Percentiles rank a stretch among this genome's conserved stretches.
phyloP scores from a whole-genome alignment of 2,329 filamentous ascomycete species.

The Verticillium longisporum region DNA sequence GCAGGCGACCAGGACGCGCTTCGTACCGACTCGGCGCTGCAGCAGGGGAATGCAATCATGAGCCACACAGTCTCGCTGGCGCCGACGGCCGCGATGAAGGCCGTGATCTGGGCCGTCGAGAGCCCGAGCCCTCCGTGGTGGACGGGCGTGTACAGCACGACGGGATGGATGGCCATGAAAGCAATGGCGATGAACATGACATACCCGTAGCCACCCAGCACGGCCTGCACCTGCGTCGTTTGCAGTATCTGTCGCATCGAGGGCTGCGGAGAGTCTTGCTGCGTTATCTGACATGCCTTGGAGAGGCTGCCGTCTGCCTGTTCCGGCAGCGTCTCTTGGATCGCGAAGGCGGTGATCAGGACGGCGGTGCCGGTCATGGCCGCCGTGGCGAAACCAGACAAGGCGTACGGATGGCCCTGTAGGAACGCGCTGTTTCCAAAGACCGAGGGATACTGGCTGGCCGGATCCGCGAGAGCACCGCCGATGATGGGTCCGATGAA shows the following conservation, averaged over 20 bases:
- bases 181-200: slow-evolving; percentile 62
- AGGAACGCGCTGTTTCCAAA: slow-evolving; percentile 55
- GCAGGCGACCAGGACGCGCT: slow-evolving; percentile 54
- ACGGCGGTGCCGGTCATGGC: slow-evolving; percentile 40
- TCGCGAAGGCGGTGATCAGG: slow-evolving; percentile 43
- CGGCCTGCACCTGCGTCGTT: slow-evolving; percentile 56
- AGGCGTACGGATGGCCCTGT: slow-evolving; percentile 56
- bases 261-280: neutral
- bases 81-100: slow-evolving; percentile 59
- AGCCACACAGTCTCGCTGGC: slow-evolving; percentile 65
- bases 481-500: slow-evolving; percentile 66
- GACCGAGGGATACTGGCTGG: slow-evolving; percentile 50
- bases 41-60: slow-evolving; percentile 62
- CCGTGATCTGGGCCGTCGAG: slow-evolving; percentile 53
- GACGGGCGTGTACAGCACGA: slow-evolving; percentile 61
- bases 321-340: slow-evolving; percentile 52
- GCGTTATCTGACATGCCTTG: neutral
- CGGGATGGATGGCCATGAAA: slow-evolving; percentile 63
- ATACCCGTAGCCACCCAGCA: slow-evolving; percentile 60
- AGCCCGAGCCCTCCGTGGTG: slow-evolving; percentile 60
- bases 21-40: slow-evolving; percentile 60
- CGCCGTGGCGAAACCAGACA: slow-evolving; percentile 48
- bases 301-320: slow-evolving; percentile 13
- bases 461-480: slow-evolving; percentile 62
- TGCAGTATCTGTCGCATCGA: slow-evolving; percentile 38